Base-by-base conservation (phyloP, 192 early-diverging fungal genomes). In the Lobulomyces angularis region DNA sequence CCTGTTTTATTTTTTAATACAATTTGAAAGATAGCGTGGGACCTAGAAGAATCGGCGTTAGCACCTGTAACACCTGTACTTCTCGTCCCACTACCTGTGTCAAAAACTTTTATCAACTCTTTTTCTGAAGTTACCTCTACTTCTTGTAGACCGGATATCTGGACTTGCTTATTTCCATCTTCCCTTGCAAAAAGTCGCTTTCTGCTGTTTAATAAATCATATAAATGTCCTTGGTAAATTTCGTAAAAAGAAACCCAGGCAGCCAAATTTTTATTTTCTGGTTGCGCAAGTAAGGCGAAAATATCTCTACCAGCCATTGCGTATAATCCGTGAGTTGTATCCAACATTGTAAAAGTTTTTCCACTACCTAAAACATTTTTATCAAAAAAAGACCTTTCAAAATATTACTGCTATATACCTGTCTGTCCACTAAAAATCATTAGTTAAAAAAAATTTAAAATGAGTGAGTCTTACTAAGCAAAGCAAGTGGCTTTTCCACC, bases 401-500 rank as follows among this genome's bases (percentile, higher is more conserved):
- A 17, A 2, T 34, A 8, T 2, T 8, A 25, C 20, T 30, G 2
- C 22, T 51, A 37, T 12, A 11, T n/a, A 46, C 47, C 46, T 9
- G 56, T 58, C 41, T 58, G 56, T n/a, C 56, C 56, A 26, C 45
- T 48, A 30, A 17, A 5, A 50, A 12, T 9, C 21, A 35, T 34
- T n/a, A 35, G 22, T 33, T 11, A 46, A 46, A 28, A 28, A 14
- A 26, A 22, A 8, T 38, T 9, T 24, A 33, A 27, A 14, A 44
- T 23, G 20, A 6, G 6, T 8, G 25, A 31, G 22, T 67, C 75
- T 56, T 78, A 83, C 83, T 98, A 98, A 25, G 91, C 94, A 81
- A 98, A 98, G 51, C 91, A 96, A 7, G 94, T 98, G 0, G 90
- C 90, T 42, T 94, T 95, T 46, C 94, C 94, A 0, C 94, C 94